These are phyloP conservation scores for Polygonum maritimum DNA, from an alignment of 148 eudicot species.

Conservation along the genomic window DNA sequence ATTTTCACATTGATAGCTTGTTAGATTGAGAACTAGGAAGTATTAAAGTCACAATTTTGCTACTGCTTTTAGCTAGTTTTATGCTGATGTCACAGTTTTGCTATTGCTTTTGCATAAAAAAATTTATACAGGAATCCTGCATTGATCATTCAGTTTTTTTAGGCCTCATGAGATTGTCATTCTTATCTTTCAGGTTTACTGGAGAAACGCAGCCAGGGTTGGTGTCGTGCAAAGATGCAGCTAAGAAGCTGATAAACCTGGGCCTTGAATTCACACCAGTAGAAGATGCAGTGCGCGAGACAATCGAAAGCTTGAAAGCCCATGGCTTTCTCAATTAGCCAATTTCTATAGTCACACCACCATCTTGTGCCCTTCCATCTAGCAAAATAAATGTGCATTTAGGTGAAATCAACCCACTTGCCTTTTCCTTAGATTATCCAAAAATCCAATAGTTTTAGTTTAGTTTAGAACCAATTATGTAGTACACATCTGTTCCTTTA, in stretches of 20 bases:
- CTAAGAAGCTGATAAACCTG: conserved; percentile 60
- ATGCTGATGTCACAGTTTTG: no score
- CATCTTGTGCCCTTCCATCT: not conserved
- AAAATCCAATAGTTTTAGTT: not conserved
- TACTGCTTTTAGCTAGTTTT: not conserved
- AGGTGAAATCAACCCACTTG: not conserved
- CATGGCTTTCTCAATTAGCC: conserved; percentile 35
- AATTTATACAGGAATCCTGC: no score
- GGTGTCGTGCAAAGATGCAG: conserved; percentile 57
- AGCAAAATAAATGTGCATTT: not conserved
- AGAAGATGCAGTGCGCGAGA: conserved; percentile 58
- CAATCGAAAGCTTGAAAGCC: conserved; percentile 55
- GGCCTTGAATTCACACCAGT: conserved; percentile 67
- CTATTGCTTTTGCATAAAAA: no score
- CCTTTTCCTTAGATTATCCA: not conserved
- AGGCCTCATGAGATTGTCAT: not conserved
- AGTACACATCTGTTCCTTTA: no score
- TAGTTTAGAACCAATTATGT: not conserved
- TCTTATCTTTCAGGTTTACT: conserved; percentile 35
- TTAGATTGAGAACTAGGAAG: no score
- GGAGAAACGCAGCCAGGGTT: conserved; percentile 81
- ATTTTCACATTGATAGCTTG: no score
- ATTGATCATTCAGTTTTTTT: not conserved
- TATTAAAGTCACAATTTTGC: not conserved
- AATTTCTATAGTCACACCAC: conserved; percentile 6